Evolutionary conservation across 441 rosid species (phyloP).

Genomic region (Pelargonium myrrhifolium): DNA sequence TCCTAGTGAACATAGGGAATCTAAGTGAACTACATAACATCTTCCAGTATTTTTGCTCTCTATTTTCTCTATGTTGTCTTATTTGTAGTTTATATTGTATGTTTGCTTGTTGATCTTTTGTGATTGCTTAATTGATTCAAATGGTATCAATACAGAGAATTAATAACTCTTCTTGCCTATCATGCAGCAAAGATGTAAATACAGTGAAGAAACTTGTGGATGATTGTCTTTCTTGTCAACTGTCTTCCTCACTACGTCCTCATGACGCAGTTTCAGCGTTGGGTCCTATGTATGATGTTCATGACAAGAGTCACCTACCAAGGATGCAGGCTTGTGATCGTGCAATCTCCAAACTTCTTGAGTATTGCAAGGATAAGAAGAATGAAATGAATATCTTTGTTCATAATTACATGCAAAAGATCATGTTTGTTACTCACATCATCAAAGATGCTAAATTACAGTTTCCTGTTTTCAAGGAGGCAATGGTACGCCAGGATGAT

Average conservation of each 20-base stretch:
- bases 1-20: no score
- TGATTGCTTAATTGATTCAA: neutral
- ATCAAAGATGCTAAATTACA: conserved; percentile 84
- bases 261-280: conserved; percentile 98
- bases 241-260: conserved; percentile 89
- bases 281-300: conserved; percentile 98
- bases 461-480: conserved; percentile 97
- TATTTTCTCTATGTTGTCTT: neutral
- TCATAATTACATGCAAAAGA: conserved; percentile 82
- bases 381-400: conserved; percentile 81
- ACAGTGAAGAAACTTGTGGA: conserved; percentile 94
- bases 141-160: conserved; percentile 12
- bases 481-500: conserved; percentile 73
- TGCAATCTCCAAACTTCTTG: conserved; percentile 58
- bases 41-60: neutral
- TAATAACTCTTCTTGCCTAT: conserved; percentile 21
- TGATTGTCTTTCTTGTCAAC: conserved; percentile 71
- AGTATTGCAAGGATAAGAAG: conserved; percentile 65
- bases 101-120: neutral
- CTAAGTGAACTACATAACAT: no score
- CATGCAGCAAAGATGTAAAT: conserved; percentile 87
- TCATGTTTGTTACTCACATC: conserved; percentile 47
- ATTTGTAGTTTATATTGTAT: no score
- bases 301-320: conserved; percentile 85
- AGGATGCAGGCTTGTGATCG: conserved; percentile 62